Conservation (phyloP, 805 yeast genomes). For the Candida krabiensis region DNA sequence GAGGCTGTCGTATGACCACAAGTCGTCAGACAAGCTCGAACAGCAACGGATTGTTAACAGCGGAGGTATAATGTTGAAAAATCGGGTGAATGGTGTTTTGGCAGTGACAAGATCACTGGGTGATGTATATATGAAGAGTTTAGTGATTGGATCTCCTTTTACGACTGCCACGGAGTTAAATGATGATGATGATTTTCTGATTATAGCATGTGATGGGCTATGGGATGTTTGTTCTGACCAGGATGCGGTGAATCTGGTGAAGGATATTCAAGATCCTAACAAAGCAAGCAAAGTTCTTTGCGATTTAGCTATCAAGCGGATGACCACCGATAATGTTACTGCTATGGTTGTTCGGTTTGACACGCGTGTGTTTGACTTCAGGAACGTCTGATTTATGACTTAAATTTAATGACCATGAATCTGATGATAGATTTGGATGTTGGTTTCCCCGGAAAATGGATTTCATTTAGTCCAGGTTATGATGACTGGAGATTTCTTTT, state of each 20-base stretch:
- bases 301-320: conserved; percentile 69
- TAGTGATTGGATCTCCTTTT: conserved; percentile 88
- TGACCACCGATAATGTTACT: conserved; percentile 89
- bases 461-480: too few species aligned
- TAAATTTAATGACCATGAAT: too few species aligned
- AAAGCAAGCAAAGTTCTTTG: conserved; percentile 68
- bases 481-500: too few species aligned
- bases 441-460: too few species aligned
- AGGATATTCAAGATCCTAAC: conserved; percentile 54
- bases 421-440: too few species aligned
- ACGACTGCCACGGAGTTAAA: conserved; percentile 83
- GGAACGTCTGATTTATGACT: not conserved
- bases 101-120: conserved; percentile 95
- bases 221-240: conserved; percentile 94
- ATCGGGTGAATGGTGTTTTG: conserved; percentile 91
- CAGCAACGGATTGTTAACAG: conserved; percentile 67
- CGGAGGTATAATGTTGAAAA: conserved; percentile 88
- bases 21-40: conserved; percentile 81
- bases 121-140: conserved; percentile 85
- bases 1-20: conserved; percentile 88
- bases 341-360: conserved; percentile 80
- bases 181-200: conserved; percentile 69
- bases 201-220: conserved; percentile 93
- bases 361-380: conserved; percentile 38
- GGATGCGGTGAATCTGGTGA: conserved; percentile 74